Percentiles rank a stretch among this genome's conserved stretches.
Evolutionary conservation across 1,139 yeast species (phyloP).

Genomic region (Yarrowia galli): DNA sequence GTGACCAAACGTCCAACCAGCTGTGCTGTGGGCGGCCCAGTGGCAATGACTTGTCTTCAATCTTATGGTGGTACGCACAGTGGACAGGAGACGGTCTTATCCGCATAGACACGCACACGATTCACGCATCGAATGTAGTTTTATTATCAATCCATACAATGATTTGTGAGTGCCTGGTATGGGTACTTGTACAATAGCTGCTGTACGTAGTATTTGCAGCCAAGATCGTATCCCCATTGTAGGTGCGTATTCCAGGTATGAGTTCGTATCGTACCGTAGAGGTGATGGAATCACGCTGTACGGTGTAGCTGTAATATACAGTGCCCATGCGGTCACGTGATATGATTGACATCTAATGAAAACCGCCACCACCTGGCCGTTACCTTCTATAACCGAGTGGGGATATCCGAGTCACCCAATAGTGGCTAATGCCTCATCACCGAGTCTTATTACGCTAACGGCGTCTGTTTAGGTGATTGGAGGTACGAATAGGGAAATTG

Average conservation of each 20-base stretch:
- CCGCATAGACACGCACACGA: too few species aligned
- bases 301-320: too few species aligned
- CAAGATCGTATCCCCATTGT: too few species aligned
- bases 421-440: constrained; percentile 25
- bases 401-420: constrained; percentile 5
- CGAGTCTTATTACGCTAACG: constrained; percentile 1
- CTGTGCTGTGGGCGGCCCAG: too few species aligned
- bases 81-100: not conserved
- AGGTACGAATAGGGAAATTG: too few species aligned
- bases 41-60: not conserved
- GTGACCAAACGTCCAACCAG: not conserved
- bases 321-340: too few species aligned
- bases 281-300: too few species aligned
- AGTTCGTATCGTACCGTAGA: too few species aligned
- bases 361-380: too few species aligned
- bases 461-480: not conserved
- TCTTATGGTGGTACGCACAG: not conserved
- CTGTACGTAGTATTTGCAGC: too few species aligned
- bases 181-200: too few species aligned
- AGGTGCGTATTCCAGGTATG: not conserved
- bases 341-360: not conserved
- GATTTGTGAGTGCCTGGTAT: not conserved
- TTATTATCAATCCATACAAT: not conserved
- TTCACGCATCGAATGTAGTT: not conserved
- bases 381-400: not conserved